Base-by-base conservation (phyloP, 1,284 basidiomycete species). In the Earliella scabrosa region DNA sequence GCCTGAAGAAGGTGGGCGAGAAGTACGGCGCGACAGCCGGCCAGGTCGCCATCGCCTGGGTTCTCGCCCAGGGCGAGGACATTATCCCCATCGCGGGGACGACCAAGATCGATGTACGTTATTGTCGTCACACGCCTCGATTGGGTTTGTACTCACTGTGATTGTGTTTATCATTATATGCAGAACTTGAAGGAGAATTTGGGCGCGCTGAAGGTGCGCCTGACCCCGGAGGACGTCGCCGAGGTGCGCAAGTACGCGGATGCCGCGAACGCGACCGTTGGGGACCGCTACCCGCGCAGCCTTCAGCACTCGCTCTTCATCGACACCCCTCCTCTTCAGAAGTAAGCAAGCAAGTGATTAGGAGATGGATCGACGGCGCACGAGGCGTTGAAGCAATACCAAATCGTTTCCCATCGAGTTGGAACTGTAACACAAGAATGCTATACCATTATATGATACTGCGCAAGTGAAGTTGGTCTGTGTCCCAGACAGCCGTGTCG, bases 41-140 rank as follows among this genome's bases (percentile, higher is more conserved):
- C 1, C 79, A 82, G 63, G 64, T 80, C 21, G 65, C 73, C 1
- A 69, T 81, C 9, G 78, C 79, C 1, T 81, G 80, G 79, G 50
- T 78, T 31, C 64, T 73, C 26, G 69, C 69, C 11, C 74, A 72
- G 67, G 71, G 70, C 46, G 66, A 66, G 34, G 69, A 71, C 56
- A 64, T 75, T 56, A 67, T 76, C 32, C 71, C 76, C 0, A 76
- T 79, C 45, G 75, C 76, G 3, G 76, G 75, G 1, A 68, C 68
- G 10, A 63, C 55, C 9, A 63, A 61, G 34, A 36, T 66, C 21
- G 52, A 59, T 47, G 64, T 66, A 29, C 20, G 55, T 54, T 34
- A n/a, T n/a, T n/a, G n/a, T n/a, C n/a, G n/a, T n/a, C n/a, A n/a
- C n/a, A n/a, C n/a, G n/a, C n/a, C n/a, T n/a, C n/a, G n/a, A n/a